A percentile compares a stretch with the other conserved stretches of the same genome.
These are phyloP conservation scores for Perkinsus chesapeaki DNA, from an alignment of 169 alveolate genomes.

Conservation along the genomic window DNA sequence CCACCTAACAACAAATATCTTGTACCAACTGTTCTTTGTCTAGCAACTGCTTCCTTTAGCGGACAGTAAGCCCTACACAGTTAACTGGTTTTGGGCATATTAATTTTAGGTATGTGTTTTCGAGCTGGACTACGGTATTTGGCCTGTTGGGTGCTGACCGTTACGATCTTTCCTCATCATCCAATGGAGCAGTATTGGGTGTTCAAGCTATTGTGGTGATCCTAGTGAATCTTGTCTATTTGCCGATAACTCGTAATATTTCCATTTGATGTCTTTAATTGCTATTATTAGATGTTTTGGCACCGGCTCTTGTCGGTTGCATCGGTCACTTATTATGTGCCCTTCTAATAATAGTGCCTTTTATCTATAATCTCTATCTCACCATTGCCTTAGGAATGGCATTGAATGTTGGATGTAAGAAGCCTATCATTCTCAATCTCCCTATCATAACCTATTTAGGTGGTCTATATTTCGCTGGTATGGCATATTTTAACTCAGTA, in stretches of 20 bases:
- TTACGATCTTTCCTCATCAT: neutral
- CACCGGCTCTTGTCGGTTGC: neutral
- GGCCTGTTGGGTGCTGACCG: neutral
- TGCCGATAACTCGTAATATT: neutral
- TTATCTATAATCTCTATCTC: neutral
- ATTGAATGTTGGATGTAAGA: neutral
- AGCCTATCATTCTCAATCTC: neutral
- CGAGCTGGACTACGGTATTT: neutral
- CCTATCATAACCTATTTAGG: neutral
- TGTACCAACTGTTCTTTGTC: neutral
- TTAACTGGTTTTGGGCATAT: neutral
- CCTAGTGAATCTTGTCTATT: neutral
- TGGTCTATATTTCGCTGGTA: neutral
- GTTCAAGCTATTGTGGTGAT: neutral
- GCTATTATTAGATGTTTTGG: neutral
- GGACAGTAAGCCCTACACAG: neutral
- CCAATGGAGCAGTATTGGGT: neutral
- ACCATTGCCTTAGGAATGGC: neutral
- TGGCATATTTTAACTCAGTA: neutral
- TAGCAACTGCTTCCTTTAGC: neutral
- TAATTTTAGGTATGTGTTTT: neutral
- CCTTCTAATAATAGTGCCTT: neutral
- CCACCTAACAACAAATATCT: neutral
- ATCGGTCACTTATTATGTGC: neutral
- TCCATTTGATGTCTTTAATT: neutral